A percentile compares a stretch with the other conserved stretches of the same genome.
phyloP scores from a whole-genome alignment of 208 protist genomes.

The Leishmania martiniquensis region DNA sequence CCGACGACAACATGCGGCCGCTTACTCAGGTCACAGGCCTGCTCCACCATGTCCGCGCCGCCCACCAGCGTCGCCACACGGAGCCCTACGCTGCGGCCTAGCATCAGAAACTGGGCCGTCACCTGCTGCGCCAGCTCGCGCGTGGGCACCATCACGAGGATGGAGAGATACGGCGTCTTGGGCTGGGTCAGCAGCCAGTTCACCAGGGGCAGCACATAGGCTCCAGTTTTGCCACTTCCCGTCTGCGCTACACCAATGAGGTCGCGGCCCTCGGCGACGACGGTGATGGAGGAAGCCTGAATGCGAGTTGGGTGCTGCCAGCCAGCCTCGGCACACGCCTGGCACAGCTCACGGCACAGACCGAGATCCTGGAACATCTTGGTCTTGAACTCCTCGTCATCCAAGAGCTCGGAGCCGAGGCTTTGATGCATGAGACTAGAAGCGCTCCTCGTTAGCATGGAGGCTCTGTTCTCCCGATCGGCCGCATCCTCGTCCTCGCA shows the following conservation, averaged over 20 bases:
- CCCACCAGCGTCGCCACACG: slow-evolving; percentile 93
- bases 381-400: slow-evolving; percentile 80
- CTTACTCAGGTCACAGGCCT: slow-evolving; percentile 95
- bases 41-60: slow-evolving; percentile 94
- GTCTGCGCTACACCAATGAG: slow-evolving; percentile 99
- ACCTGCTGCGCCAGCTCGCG: slow-evolving; percentile 99
- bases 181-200: slow-evolving; percentile 94
- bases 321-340: slow-evolving; percentile 89
- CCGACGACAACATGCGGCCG: slow-evolving; percentile 97
- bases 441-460: background rate
- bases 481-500: slow-evolving; percentile 36
- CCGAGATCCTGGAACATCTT: slow-evolving; percentile 91
- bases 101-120: slow-evolving; percentile 91
- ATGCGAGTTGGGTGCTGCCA: slow-evolving; percentile 96
- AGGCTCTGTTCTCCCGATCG: slow-evolving; percentile 8
- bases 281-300: slow-evolving; percentile 95
- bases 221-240: slow-evolving; percentile 99
- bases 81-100: slow-evolving; percentile 91
- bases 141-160: slow-evolving; percentile 97
- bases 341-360: slow-evolving; percentile 90
- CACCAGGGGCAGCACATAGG: slow-evolving; percentile 99
- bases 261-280: slow-evolving; percentile 89
- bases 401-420: slow-evolving; percentile 82
- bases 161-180: slow-evolving; percentile 91
- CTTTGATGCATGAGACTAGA: slow-evolving; percentile 26